Conservation (phyloP, 805 yeast species). For the Komagataella populi region DNA sequence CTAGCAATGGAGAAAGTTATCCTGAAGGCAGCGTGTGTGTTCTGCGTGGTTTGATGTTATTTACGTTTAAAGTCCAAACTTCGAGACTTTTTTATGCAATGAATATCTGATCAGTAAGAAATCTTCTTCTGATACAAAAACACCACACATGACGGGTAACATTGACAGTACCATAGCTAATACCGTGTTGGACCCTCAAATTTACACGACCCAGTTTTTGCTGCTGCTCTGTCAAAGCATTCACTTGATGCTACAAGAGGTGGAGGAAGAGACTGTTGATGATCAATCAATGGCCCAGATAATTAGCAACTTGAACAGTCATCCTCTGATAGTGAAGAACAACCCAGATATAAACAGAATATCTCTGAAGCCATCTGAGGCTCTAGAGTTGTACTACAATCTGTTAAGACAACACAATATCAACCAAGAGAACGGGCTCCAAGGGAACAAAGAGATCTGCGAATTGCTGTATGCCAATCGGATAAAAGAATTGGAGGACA, state of each 20-base stretch:
- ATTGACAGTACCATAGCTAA: not conserved
- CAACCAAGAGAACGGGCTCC: constrained; percentile 1
- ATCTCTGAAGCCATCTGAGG: constrained; percentile 5
- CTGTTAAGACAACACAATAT: constrained; percentile 8
- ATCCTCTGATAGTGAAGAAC: constrained; percentile 12
- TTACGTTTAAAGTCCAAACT: not conserved
- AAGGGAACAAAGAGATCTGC: constrained; percentile 8
- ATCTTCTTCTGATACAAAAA: not conserved
- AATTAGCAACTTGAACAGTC: constrained; percentile 7
- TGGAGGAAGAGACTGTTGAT: constrained; percentile 10
- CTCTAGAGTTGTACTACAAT: constrained; percentile 7
- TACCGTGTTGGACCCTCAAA: not conserved
- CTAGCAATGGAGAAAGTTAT: not conserved
- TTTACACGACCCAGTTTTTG: constrained; percentile 15
- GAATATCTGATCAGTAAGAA: not conserved
- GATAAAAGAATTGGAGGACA: constrained; percentile 9
- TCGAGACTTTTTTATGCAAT: not conserved
- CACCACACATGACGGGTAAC: not conserved
- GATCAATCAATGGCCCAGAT: constrained; percentile 6
- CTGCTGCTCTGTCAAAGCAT: constrained; percentile 9
- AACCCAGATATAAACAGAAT: not conserved
- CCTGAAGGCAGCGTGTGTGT: not conserved
- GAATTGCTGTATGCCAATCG: constrained; percentile 10
- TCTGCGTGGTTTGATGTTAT: not conserved
- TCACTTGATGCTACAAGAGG: constrained; percentile 10